Evolutionary conservation across 306 rosid species (phyloP), one percentile per base, ranked within the genome.

Genomic region (Macrotyloma uniflorum): DNA sequence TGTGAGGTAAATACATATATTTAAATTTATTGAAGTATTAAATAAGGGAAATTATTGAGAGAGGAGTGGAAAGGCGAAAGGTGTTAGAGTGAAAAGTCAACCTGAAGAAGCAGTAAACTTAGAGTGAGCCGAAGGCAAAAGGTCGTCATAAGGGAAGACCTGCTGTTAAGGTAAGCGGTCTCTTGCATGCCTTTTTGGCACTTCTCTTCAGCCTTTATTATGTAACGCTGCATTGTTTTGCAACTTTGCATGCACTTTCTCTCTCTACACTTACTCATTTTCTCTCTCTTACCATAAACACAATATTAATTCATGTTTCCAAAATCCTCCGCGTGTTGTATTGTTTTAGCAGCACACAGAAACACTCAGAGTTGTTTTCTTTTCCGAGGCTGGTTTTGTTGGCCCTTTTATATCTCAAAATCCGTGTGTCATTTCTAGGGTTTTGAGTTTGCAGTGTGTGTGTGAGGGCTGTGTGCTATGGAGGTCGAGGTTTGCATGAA

Each of bases 401-500:
- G 9, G 2, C 14, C 14, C 55, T 46, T 42, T 38, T 63, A 6
- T 57, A 24, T 26, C 43, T n/a, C 15, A 0, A 30, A 12, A 8
- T 23, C 14, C 11, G 23, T 23, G 4, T 0, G 38, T 26, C 6
- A 5, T 18, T 82, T 87, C 87, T 86, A 79, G 92, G 91, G 92
- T 78, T 88, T 80, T 85, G 85, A 65, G 80, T 86, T 79, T 67
- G 86, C 35, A 11, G 53, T 78, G 53, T 4, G 54, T 19, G 35
- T 6, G 50, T 6, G 38, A 18, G 64, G 43, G 42, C 53, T n/a
- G 40, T 62, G 24, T 30, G 40, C 26, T 6, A 79, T 79, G 83
- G 65, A 61, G 65, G 3, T 38, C 71, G 83, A 86, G 86, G 82
- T 65, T 80, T 80, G 85, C 65, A 84, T 81, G 82, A 91, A 89